Evolutionary conservation across 176 grass and related monocot species (phyloP).

Genomic region (Typha latifolia): DNA sequence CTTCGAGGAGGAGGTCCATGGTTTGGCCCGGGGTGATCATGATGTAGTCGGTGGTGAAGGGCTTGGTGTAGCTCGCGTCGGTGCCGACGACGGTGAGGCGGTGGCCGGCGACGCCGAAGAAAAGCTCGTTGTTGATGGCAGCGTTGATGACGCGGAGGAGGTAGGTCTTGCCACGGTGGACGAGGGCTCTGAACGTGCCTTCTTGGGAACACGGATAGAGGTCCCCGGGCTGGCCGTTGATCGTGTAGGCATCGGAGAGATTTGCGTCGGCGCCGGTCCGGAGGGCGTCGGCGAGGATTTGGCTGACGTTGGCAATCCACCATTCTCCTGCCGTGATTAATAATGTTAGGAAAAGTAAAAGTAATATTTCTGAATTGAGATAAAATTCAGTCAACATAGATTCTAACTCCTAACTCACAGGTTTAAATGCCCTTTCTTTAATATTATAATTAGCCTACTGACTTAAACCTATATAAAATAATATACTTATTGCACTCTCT

Average conservation of each 20-base stretch:
- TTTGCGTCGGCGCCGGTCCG: not conserved
- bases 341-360: no score
- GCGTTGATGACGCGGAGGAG: conserved; percentile 22
- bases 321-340: not conserved
- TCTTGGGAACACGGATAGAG: not conserved
- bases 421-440: no score
- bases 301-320: not conserved
- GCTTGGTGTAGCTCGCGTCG: conserved; percentile 15
- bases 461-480: no score
- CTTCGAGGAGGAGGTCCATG: conserved; percentile 10
- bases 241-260: conserved; percentile 2
- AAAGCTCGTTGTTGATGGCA: conserved; percentile 14
- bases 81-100: conserved; percentile 14
- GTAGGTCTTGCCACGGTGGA: conserved; percentile 7
- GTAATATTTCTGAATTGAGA: no score
- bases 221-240: conserved; percentile 5
- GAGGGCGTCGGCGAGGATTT: not conserved
- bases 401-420: no score
- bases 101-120: conserved; percentile 19
- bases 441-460: no score
- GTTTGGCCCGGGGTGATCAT: conserved; percentile 16
- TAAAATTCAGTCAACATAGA: no score
- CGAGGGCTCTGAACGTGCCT: conserved; percentile 1
- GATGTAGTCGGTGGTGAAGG: conserved; percentile 11
- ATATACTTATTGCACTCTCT: no score